Base-by-base conservation (phyloP, 2,329 filamentous ascomycete genomes). In the Pestalotiopsis sp. region DNA sequence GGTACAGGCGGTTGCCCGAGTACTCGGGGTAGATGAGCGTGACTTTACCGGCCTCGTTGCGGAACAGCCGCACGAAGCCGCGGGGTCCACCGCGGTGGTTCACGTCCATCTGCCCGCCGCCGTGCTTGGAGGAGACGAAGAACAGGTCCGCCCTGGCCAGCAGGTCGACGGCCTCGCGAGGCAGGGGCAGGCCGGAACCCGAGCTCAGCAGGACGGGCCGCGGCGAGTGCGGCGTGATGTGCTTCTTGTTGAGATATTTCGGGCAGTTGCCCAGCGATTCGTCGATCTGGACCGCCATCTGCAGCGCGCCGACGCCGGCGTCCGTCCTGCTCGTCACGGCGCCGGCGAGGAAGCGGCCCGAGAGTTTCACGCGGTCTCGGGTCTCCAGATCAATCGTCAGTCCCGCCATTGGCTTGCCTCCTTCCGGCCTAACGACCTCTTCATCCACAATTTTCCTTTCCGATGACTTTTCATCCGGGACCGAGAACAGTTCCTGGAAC, bases 201-300 rank as follows among this genome's bases (percentile, higher is more conserved):
- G 74, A 75, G 39, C 79, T 78, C 3, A 79, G 75, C 4, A 81
- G 74, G 40, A 70, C 65, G 3, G 92, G 87, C 14, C 82, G 75
- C 2, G 91, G 85, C 0, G 82, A 69, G 58, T 86, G 84, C 4
- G 86, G 84, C 2, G 79, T 75, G 52, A 97, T 88, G 1, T 82
- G 81, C 75, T 92, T 94, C 73, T 88, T 88, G 78, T 95, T 96
- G 40, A 97, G 76, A 73, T 97, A 97, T 78, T 97, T 97, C 1
- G 94, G 93, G 73, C 93, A 97, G 73, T 96, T 97, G 0, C 92
- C 90, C 81, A 97, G 74, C 71, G 89, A 92, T 77, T 92, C 90
- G 39, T 91, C 86, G 67, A 97, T 88, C 55, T 86, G 85, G 58
- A 94, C 82, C 14, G 91, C 89, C 44, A 95, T 80, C 77, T 86